A percentile compares a stretch with the other conserved stretches of the same genome.
These are phyloP conservation scores for Ceratocystis huliohia DNA, from an alignment of 2,329 filamentous ascomycete genomes.

Conservation along the genomic window DNA sequence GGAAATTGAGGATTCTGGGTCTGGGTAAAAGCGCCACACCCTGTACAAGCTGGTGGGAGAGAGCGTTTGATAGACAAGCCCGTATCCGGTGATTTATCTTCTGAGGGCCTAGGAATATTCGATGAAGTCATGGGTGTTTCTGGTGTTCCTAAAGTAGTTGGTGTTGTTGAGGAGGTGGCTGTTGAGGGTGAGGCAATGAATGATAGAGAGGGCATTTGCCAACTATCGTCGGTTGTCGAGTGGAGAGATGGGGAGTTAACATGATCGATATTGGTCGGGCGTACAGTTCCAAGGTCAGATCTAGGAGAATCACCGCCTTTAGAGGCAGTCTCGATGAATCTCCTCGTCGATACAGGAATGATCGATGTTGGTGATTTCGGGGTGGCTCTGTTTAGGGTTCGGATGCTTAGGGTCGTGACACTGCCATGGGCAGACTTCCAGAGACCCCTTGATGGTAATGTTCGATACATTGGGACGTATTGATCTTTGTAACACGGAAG, in stretches of 20 bases:
- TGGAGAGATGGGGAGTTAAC: neutral
- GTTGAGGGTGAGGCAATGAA: neutral
- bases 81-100: neutral
- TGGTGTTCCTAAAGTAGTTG: neutral
- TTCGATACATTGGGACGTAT: slow-evolving; percentile 15
- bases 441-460: slow-evolving; percentile 14
- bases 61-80: slow-evolving; percentile 11
- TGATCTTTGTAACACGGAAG: neutral
- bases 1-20: slow-evolving; percentile 38
- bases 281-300: neutral
- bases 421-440: slow-evolving; percentile 5
- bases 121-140: neutral
- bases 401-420: neutral
- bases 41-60: slow-evolving; percentile 47
- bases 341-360: neutral
- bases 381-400: neutral
- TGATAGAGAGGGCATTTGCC: neutral
- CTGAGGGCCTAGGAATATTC: neutral
- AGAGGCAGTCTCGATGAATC: slow-evolving; percentile 2
- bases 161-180: neutral
- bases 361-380: neutral
- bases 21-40: slow-evolving; percentile 54
- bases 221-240: neutral
- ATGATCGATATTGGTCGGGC: neutral
- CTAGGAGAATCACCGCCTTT: neutral